A percentile compares a stretch with the other conserved stretches of the same genome.
These are phyloP conservation scores for Penicillium parvum DNA, from an alignment of 495 filamentous ascomycete genomes.

Conservation along the genomic window DNA sequence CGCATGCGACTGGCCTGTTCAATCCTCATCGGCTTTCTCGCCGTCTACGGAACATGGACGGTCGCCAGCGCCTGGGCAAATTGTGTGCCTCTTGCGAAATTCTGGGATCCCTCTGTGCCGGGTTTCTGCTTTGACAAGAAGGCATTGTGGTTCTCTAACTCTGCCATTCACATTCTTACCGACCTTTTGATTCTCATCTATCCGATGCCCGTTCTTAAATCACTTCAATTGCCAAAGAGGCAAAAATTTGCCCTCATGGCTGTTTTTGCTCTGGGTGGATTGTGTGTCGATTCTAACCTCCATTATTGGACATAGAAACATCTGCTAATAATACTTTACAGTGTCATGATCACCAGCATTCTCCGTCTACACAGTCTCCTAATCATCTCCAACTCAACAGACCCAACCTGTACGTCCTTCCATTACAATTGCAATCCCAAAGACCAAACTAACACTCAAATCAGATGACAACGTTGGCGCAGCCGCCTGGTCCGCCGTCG, in stretches of 20 bases:
- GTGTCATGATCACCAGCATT: constrained; percentile 51
- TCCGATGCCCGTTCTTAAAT: constrained; percentile 45
- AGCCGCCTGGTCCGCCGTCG: constrained; percentile 54
- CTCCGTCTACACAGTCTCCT: constrained; percentile 49
- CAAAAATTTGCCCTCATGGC: constrained; percentile 44
- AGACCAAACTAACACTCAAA: background rate
- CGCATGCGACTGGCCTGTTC: constrained; percentile 38
- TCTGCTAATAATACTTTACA: constrained; percentile 19
- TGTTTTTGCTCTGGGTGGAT: constrained; percentile 46
- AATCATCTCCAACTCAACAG: constrained; percentile 35
- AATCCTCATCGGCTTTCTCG: constrained; percentile 28
- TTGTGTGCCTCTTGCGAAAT: constrained; percentile 33
- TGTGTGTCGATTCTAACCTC: constrained; percentile 37
- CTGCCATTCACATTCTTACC: constrained; percentile 41
- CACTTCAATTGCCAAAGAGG: constrained; percentile 38
- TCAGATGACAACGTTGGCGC: constrained; percentile 49
- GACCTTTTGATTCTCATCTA: constrained; percentile 46
- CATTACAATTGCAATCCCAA: background rate
- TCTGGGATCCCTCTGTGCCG: constrained; percentile 26
- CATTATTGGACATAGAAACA: constrained; percentile 8
- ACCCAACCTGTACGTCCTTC: constrained; percentile 40
- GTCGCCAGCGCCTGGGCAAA: constrained; percentile 33
- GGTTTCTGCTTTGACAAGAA: constrained; percentile 35
- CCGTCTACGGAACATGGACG: constrained; percentile 36
- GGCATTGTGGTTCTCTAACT: constrained; percentile 37